These are phyloP conservation scores for Ceratobasidium sp. DNA, from an alignment of 1,284 basidiomycete genomes.

Conservation along the genomic window DNA sequence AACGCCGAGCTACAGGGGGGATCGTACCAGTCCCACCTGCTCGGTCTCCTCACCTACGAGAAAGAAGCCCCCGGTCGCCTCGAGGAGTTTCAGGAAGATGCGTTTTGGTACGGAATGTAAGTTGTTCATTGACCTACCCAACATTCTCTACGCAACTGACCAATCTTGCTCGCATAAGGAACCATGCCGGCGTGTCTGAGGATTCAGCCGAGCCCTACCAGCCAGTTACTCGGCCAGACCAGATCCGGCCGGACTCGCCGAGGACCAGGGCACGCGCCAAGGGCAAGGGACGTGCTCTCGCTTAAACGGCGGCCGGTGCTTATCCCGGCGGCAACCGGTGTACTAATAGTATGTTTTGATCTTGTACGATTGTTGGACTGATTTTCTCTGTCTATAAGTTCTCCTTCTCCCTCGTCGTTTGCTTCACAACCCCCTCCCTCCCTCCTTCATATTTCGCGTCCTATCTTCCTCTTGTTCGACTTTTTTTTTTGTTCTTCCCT, in stretches of 20 bases:
- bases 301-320: no score
- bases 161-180: background rate
- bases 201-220: constrained; percentile 6
- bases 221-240: constrained; percentile 10
- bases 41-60: background rate
- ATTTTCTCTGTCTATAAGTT: no score
- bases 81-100: background rate
- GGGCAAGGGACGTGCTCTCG: background rate
- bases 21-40: constrained; percentile 5
- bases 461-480: no score
- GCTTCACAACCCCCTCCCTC: no score
- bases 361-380: no score
- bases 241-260: constrained; percentile 17
- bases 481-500: no score
- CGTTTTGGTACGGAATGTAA: constrained; percentile 18
- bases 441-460: no score
- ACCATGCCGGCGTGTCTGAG: background rate
- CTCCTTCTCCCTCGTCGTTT: no score
- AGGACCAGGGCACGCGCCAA: background rate
- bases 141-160: background rate
- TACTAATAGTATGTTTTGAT: no score
- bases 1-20: background rate
- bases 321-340: no score
- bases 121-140: background rate
- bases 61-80: background rate